Evolutionary conservation across 371 early-diverging fungal species (phyloP).

Genomic region (Mucor piriformis): DNA sequence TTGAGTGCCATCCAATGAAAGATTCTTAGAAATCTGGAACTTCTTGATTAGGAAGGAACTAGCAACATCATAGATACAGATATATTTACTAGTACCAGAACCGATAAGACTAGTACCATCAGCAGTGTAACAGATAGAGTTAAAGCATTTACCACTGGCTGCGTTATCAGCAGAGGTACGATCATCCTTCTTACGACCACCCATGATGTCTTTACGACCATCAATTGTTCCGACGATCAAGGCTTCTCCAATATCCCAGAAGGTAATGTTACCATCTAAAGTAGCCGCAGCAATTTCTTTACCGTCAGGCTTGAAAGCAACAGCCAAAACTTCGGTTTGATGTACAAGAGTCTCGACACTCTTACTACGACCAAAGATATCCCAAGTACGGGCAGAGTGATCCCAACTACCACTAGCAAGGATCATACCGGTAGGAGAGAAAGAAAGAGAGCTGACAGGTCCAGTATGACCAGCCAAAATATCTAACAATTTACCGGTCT

Average conservation of each 20-base stretch:
- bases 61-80: slow-evolving; percentile 92
- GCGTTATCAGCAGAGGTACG: slow-evolving; percentile 83
- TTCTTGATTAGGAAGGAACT: slow-evolving; percentile 79
- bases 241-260: slow-evolving; percentile 85
- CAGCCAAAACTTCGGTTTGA: slow-evolving; percentile 83
- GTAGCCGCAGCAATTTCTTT: slow-evolving; percentile 86
- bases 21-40: slow-evolving; percentile 90
- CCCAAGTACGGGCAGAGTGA: slow-evolving; percentile 91
- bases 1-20: slow-evolving; percentile 90
- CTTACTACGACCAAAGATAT: slow-evolving; percentile 89
- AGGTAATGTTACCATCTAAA: slow-evolving; percentile 89
- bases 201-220: slow-evolving; percentile 91
- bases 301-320: slow-evolving; percentile 92
- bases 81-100: slow-evolving; percentile 92
- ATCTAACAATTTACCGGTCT: slow-evolving; percentile 95
- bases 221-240: slow-evolving; percentile 80
- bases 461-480: slow-evolving; percentile 94
- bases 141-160: slow-evolving; percentile 87
- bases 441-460: slow-evolving; percentile 84
- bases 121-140: slow-evolving; percentile 89
- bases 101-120: slow-evolving; percentile 92
- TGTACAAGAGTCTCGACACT: slow-evolving; percentile 80
- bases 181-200: slow-evolving; percentile 82
- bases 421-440: slow-evolving; percentile 80
- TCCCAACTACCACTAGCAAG: slow-evolving; percentile 95